Evolutionary conservation across 163 green algal species (phyloP).

Genomic region (Scenedesmus sp.): DNA sequence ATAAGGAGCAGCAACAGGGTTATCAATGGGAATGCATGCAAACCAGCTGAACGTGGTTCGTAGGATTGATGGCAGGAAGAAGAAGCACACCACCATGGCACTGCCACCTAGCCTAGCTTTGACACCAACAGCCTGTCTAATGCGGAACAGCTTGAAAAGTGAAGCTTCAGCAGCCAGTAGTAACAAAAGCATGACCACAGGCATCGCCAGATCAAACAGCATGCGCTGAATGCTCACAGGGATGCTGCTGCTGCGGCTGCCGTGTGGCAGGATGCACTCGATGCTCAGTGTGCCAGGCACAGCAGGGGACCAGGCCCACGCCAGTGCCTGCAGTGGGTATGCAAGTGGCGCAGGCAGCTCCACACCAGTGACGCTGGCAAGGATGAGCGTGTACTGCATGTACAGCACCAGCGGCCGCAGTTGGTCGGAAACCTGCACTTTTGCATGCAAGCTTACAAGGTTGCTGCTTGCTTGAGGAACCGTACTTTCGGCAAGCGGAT

Average conservation of each 20-base stretch:
- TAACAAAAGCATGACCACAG: not conserved
- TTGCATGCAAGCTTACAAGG: too few relatives aligned
- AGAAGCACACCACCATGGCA: conserved; percentile 19
- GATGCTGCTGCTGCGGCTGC: not conserved
- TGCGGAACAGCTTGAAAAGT: not conserved
- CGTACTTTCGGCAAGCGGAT: too few relatives aligned
- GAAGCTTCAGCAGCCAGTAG: conserved; percentile 4
- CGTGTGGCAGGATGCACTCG: conserved; percentile 6
- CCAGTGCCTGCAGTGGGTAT: conserved; percentile 19
- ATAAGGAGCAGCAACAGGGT: not conserved
- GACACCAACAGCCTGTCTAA: not conserved
- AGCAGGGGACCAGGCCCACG: conserved; percentile 1
- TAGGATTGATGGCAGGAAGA: conserved; percentile 16
- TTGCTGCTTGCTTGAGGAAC: too few relatives aligned
- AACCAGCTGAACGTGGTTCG: conserved; percentile 13
- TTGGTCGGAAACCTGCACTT: too few relatives aligned
- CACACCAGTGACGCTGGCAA: not conserved
- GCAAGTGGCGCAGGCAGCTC: not conserved
- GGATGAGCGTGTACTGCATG: conserved; percentile 26
- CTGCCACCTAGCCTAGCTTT: not conserved
- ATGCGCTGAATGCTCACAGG: not conserved
- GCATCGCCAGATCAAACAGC: conserved; percentile 25
- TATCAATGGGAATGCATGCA: conserved; percentile 15
- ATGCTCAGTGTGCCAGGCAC: not conserved
- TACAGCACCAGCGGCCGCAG: conserved; percentile 20